These are phyloP conservation scores for Pelargonium citronellum DNA, from an alignment of 441 rosid genomes.

Conservation along the genomic window DNA sequence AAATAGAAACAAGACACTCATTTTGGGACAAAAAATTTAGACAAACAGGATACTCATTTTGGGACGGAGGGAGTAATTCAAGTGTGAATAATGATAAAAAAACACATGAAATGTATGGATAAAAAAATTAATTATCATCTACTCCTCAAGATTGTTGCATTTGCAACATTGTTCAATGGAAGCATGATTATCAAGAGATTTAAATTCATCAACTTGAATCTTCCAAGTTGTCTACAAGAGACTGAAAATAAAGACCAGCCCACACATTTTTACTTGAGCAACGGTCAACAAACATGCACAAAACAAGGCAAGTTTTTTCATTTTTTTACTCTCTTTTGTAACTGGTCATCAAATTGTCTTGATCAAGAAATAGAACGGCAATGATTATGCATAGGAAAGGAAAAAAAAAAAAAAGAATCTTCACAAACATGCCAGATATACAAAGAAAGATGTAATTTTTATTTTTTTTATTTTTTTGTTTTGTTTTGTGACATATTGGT, in stretches of 20 bases:
- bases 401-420: neutral
- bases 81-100: too few relatives aligned
- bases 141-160: too few relatives aligned
- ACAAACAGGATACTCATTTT: too few relatives aligned
- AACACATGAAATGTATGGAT: too few relatives aligned
- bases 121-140: too few relatives aligned
- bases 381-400: neutral
- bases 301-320: neutral
- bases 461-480: too few relatives aligned
- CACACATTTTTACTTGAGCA: neutral
- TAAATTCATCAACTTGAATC: neutral
- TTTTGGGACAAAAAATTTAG: too few relatives aligned
- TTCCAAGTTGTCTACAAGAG: neutral
- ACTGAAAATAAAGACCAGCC: neutral
- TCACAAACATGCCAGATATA: neutral
- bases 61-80: too few relatives aligned
- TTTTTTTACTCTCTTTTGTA: too few relatives aligned
- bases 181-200: neutral
- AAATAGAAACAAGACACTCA: too few relatives aligned
- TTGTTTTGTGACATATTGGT: too few relatives aligned
- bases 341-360: constrained; percentile 1
- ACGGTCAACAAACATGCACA: neutral
- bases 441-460: neutral
- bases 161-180: neutral
- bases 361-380: neutral